Conservation (phyloP, 2,329 filamentous ascomycete species). For the Acrocalymma vagum region DNA sequence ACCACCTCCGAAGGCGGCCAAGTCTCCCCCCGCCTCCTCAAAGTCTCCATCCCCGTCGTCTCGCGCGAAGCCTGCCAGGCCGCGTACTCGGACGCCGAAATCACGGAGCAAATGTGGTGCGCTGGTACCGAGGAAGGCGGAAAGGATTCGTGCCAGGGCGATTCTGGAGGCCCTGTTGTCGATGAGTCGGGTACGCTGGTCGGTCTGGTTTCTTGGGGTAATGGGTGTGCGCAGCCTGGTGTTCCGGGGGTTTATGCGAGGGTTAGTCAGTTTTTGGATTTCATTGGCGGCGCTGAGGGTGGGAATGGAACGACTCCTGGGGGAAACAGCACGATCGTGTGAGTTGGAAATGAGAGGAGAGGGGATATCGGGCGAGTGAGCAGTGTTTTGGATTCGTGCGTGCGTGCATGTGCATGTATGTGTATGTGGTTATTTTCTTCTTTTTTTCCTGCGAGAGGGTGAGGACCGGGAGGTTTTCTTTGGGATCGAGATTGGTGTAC, state of each 20-base stretch:
- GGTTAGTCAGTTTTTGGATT: neutral
- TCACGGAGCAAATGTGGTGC: conserved; percentile 13
- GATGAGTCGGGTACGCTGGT: conserved; percentile 6
- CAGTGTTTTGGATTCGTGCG: no score
- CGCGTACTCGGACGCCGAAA: conserved; percentile 2
- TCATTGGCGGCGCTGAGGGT: no score
- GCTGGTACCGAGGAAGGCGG: conserved; percentile 10
- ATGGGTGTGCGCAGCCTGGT: conserved; percentile 8
- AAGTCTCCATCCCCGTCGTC: conserved; percentile 11
- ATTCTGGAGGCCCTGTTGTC: conserved; percentile 12
- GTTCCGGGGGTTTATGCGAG: conserved; percentile 13
- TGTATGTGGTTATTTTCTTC: no score
- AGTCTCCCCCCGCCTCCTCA: conserved; percentile 3
- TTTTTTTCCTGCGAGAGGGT: no score
- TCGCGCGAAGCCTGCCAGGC: conserved; percentile 11
- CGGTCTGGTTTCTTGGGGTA: conserved; percentile 14
- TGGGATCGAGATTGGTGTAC: no score
- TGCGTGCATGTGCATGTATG: no score
- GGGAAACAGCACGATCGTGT: no score
- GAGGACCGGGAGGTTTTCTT: no score
- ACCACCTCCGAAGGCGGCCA: conserved; percentile 2
- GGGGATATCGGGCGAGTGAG: no score
- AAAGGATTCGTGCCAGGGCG: conserved; percentile 16
- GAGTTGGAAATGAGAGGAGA: no score
- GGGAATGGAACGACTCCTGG: no score